These are phyloP conservation scores for Leccinum subtestaceum DNA, from an alignment of 768 basidiomycete genomes.

Conservation along the genomic window DNA sequence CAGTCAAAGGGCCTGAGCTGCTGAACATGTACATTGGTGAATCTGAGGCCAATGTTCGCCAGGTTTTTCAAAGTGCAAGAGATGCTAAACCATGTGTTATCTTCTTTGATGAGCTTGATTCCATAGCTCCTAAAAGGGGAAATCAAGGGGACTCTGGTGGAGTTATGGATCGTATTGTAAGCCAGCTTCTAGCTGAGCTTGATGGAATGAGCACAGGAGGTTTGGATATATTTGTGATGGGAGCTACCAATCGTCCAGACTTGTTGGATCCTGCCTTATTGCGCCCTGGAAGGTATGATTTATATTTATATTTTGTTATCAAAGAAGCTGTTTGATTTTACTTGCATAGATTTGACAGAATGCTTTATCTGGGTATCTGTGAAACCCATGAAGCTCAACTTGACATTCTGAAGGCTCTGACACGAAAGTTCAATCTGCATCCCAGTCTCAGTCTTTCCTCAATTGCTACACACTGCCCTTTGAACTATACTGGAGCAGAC, in stretches of 20 bases:
- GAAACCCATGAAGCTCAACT: slow-evolving; percentile 81
- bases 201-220: slow-evolving; percentile 81
- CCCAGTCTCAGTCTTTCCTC: slow-evolving; percentile 56
- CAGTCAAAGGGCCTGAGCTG: slow-evolving; percentile 94
- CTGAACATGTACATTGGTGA: slow-evolving; percentile 99
- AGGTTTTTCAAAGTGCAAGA: slow-evolving; percentile 85
- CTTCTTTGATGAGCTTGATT: slow-evolving; percentile 96
- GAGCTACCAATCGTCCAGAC: slow-evolving; percentile 94
- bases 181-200: slow-evolving; percentile 88
- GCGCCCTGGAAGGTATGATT: slow-evolving; percentile 74
- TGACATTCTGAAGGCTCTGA: slow-evolving; percentile 85
- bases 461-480: slow-evolving; percentile 75
- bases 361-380: slow-evolving; percentile 94
- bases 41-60: slow-evolving; percentile 94
- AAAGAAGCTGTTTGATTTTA: not conserved
- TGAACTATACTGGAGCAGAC: slow-evolving; percentile 96
- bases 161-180: slow-evolving; percentile 97
- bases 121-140: slow-evolving; percentile 90
- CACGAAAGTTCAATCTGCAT: slow-evolving; percentile 86
- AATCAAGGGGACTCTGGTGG: slow-evolving; percentile 96
- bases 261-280: slow-evolving; percentile 85
- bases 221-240: slow-evolving; percentile 87
- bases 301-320: not conserved
- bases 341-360: slow-evolving; percentile 81
- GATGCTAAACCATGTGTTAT: slow-evolving; percentile 94